phyloP scores from a whole-genome alignment of 1,284 basidiomycete genomes.

The Sanguinoderma infundibulare region DNA sequence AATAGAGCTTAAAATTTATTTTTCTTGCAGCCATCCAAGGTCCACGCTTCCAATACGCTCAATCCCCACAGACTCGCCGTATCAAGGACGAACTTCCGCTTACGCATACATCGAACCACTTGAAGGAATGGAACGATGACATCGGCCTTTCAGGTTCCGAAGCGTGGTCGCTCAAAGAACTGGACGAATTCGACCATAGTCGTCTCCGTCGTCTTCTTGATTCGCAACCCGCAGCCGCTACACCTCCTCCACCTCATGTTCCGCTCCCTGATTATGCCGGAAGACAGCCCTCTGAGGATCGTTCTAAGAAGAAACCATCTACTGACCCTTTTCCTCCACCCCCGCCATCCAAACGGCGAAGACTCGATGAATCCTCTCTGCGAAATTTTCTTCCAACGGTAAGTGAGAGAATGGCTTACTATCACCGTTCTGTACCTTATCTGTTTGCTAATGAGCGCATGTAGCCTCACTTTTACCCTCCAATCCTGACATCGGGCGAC shows the following conservation, averaged over 20 bases:
- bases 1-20: neutral
- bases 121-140: constrained; percentile 19
- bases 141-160: constrained; percentile 13
- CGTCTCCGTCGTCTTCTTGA: constrained; percentile 7
- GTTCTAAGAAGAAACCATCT: neutral
- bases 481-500: neutral
- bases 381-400: constrained; percentile 12
- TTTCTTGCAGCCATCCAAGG: neutral
- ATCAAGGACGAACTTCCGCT: no score
- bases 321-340: neutral
- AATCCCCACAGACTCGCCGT: neutral
- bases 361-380: constrained; percentile 11
- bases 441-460: neutral
- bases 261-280: neutral
- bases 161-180: constrained; percentile 13
- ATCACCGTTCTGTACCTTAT: neutral
- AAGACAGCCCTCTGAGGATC: neutral
- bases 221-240: neutral
- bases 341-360: constrained; percentile 11
- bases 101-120: neutral
- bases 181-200: constrained; percentile 27
- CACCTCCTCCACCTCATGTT: neutral
- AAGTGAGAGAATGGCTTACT: neutral
- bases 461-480: constrained; percentile 25
- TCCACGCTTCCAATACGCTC: neutral